Percentiles rank a stretch among this genome's conserved stretches.
Evolutionary conservation across 1,284 basidiomycete species (phyloP).

Genomic region (Rhodotorula sp.): DNA sequence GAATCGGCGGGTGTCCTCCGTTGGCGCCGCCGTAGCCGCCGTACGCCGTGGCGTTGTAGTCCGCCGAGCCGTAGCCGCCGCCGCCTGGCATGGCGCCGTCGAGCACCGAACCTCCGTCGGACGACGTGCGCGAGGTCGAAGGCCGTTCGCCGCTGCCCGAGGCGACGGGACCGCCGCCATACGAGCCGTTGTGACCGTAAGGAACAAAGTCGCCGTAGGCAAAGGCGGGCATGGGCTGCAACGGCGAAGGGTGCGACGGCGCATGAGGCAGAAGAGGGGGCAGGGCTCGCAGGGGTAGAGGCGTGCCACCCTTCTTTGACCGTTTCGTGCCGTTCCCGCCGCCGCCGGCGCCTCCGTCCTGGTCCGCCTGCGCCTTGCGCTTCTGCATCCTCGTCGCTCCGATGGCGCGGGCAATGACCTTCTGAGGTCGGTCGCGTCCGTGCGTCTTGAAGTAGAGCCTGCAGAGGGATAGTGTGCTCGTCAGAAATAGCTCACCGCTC

Average conservation of each 20-base stretch:
- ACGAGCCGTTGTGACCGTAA: neutral
- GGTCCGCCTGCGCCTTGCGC: constrained; percentile 19
- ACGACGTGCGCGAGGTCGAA: constrained; percentile 8
- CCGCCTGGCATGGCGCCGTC: constrained; percentile 10
- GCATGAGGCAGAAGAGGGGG: constrained; percentile 1
- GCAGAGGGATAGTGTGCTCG: neutral
- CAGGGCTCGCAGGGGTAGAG: constrained; percentile 5
- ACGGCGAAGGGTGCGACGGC: constrained; percentile 15
- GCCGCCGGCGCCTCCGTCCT: neutral
- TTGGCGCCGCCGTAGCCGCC: neutral
- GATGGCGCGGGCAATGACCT: constrained; percentile 27
- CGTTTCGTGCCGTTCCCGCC: constrained; percentile 10
- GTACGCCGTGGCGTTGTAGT: neutral
- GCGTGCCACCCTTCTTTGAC: neutral
- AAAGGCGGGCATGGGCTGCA: constrained; percentile 20
- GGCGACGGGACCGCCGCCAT: neutral
- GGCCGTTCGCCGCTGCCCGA: neutral
- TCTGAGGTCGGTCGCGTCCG: constrained; percentile 29
- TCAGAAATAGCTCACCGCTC: neutral
- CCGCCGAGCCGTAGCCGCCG: constrained; percentile 4
- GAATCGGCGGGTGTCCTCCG: neutral
- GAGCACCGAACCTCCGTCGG: constrained; percentile 4
- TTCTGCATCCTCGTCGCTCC: constrained; percentile 28
- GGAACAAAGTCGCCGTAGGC: constrained; percentile 1
- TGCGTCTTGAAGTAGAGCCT: constrained; percentile 35